A percentile compares a stretch with the other conserved stretches of the same genome.
These are phyloP conservation scores for Arxiozyma heterogenica DNA, from an alignment of 1,139 yeast genomes.

Conservation along the genomic window DNA sequence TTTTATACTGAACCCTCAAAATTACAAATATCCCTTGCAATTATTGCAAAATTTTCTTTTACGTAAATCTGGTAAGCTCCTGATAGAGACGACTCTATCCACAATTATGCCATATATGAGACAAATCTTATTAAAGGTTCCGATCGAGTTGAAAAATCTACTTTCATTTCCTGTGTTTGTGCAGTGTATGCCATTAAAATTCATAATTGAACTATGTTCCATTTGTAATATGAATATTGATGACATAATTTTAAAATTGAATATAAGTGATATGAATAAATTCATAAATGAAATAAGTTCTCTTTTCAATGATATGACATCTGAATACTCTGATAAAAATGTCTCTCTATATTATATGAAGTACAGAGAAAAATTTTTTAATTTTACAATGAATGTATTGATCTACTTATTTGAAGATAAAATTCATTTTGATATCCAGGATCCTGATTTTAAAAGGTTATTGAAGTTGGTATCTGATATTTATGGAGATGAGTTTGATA, in stretches of 20 bases:
- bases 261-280: constrained; percentile 3
- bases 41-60: constrained; percentile 10
- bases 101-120: constrained; percentile 11
- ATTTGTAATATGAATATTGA: constrained; percentile 22
- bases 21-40: constrained; percentile 7
- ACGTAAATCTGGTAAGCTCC: background rate
- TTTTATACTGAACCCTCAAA: background rate
- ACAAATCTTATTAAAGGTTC: constrained; percentile 22
- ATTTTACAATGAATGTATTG: constrained; percentile 18
- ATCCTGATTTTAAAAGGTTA: background rate
- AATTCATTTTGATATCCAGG: background rate
- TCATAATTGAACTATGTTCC: constrained; percentile 28
- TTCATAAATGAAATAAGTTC: constrained; percentile 4
- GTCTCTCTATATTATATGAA: constrained; percentile 25
- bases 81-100: background rate
- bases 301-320: constrained; percentile 8
- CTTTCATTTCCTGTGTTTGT: constrained; percentile 22
- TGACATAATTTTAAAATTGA: constrained; percentile 11
- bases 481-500: constrained; percentile 26
- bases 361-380: constrained; percentile 21
- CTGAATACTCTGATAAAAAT: constrained; percentile 10
- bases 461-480: constrained; percentile 13
- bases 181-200: constrained; percentile 20
- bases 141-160: constrained; percentile 27
- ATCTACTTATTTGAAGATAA: background rate